Evolutionary conservation across 1,284 basidiomycete species (phyloP).

Genomic region (Puccinia sorghi): DNA sequence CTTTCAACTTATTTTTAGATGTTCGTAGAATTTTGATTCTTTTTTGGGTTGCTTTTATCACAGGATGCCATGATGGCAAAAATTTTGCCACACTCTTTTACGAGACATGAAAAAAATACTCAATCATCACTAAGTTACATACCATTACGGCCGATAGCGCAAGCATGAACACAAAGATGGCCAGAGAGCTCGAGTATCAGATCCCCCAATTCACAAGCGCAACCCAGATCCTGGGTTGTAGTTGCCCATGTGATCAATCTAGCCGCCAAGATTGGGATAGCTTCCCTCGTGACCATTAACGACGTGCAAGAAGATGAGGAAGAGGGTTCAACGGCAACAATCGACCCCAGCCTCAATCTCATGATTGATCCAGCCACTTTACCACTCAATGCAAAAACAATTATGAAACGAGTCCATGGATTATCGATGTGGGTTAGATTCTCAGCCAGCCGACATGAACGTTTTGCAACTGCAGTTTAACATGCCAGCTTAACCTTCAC

Average conservation of each 20-base stretch:
- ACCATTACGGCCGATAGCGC: constrained; percentile 15
- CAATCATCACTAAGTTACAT: not conserved
- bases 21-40: not conserved
- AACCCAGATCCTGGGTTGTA: not conserved
- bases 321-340: not conserved
- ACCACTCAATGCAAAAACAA: not conserved
- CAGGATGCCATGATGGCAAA: not conserved
- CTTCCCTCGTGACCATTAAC: not conserved
- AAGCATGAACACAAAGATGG: not conserved
- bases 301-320: not conserved
- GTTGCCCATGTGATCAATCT: constrained; percentile 14
- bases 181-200: not conserved
- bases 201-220: not conserved
- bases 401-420: not conserved
- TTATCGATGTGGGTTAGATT: not conserved
- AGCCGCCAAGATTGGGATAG: not conserved
- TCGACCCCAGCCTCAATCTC: not conserved
- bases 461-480: not conserved
- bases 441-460: not conserved
- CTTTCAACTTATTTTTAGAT: too few relatives aligned
- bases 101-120: not conserved
- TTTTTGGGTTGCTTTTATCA: not conserved
- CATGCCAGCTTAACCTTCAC: not conserved
- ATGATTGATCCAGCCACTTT: not conserved
- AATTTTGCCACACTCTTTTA: constrained; percentile 3